Percentiles rank a stretch among this genome's conserved stretches.
Evolutionary conservation across 2,329 filamentous ascomycete genomes (phyloP).

Genomic region (Arachnopeziza araneosa): DNA sequence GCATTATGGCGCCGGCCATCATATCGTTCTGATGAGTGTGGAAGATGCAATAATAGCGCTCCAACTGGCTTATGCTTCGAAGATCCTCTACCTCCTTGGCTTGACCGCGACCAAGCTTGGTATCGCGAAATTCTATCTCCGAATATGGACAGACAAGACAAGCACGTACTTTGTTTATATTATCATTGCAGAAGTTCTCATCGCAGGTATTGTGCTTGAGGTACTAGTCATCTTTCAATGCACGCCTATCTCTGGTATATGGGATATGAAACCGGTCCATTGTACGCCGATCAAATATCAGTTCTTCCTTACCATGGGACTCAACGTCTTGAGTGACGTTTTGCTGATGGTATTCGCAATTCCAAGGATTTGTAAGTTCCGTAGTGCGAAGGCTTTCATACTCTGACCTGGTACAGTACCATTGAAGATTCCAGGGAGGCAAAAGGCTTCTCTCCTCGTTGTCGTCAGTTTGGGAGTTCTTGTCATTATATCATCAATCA

Average conservation of each 20-base stretch:
- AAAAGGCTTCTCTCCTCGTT: slow-evolving; percentile 13
- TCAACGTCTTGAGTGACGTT: slow-evolving; percentile 15
- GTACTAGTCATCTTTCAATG: slow-evolving; percentile 14
- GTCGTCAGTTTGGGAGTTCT: slow-evolving; percentile 15
- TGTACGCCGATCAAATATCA: slow-evolving; percentile 6
- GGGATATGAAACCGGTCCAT: slow-evolving; percentile 6
- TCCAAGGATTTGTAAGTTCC: slow-evolving; percentile 14
- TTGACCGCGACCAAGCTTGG: slow-evolving; percentile 8
- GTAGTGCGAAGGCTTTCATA: not conserved
- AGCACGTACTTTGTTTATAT: slow-evolving; percentile 6
- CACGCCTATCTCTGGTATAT: slow-evolving; percentile 10
- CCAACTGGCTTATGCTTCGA: slow-evolving; percentile 3
- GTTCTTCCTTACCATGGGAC: slow-evolving; percentile 6
- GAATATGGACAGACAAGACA: slow-evolving; percentile 7
- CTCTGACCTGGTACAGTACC: slow-evolving; percentile 5
- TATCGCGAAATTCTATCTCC: slow-evolving; percentile 8
- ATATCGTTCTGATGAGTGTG: not conserved
- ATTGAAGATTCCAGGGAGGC: slow-evolving; percentile 10
- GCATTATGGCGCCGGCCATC: slow-evolving; percentile 9
- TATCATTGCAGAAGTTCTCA: slow-evolving; percentile 6
- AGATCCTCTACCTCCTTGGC: slow-evolving; percentile 7
- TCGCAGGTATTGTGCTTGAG: slow-evolving; percentile 3
- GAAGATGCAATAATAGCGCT: slow-evolving; percentile 1
- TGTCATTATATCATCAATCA: slow-evolving; percentile 13
- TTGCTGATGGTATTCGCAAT: slow-evolving; percentile 17